phyloP scores from a whole-genome alignment of 257 asterid genomes.

The Nicotiana tabacum region DNA sequence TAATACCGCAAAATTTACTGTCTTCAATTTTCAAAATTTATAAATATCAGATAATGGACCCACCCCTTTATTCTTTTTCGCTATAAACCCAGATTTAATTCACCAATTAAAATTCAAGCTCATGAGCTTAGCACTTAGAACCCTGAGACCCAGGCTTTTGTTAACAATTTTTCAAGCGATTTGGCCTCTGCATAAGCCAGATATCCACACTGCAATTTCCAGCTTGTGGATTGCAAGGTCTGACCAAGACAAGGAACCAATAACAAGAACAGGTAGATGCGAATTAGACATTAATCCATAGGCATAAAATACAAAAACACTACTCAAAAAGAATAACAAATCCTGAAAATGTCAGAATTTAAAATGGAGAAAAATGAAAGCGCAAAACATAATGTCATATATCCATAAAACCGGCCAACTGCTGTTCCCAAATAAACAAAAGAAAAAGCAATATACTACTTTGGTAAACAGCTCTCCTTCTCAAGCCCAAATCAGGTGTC shows the following conservation, averaged over 20 bases:
- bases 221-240: not conserved
- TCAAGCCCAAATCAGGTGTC: conserved; percentile 52
- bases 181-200: not conserved
- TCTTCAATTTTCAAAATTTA: too few relatives aligned
- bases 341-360: not conserved
- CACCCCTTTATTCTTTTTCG: too few relatives aligned
- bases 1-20: too few relatives aligned
- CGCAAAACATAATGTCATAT: not conserved
- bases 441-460: not conserved
- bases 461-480: not conserved
- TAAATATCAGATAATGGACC: too few relatives aligned
- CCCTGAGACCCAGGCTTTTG: not conserved
- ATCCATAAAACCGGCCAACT: not conserved
- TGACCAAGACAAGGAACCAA: not conserved
- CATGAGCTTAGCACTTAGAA: not conserved
- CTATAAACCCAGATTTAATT: too few relatives aligned
- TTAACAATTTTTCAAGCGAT: not conserved
- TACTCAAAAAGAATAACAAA: not conserved
- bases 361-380: not conserved
- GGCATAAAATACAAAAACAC: not conserved
- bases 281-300: not conserved
- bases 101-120: too few relatives aligned
- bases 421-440: not conserved
- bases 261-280: not conserved
- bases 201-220: not conserved